Evolutionary conservation across 352 stramenopile genomes (phyloP).

Genomic region (Phytophthora litchii): DNA sequence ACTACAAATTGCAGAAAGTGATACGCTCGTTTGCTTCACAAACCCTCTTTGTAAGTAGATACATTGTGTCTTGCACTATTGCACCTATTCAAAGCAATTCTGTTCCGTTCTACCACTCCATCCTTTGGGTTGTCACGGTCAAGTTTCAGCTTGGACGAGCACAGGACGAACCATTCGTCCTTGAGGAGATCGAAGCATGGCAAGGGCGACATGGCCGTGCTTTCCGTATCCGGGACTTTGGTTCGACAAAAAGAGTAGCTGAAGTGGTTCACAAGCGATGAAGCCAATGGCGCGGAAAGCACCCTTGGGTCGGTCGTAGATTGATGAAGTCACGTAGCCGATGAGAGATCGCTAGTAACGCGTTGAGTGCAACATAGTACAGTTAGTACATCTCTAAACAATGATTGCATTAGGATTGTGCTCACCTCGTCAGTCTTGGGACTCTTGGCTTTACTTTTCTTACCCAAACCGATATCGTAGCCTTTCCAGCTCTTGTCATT

Average conservation of each 20-base stretch:
- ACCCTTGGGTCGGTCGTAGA: slow-evolving; percentile 81
- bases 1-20: slow-evolving; percentile 8
- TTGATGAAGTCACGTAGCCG: slow-evolving; percentile 72
- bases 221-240: slow-evolving; percentile 8
- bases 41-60: slow-evolving; percentile 31
- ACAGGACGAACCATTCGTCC: slow-evolving; percentile 64
- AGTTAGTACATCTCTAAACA: slow-evolving; percentile 1
- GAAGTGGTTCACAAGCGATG: slow-evolving; percentile 64
- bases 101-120: not conserved
- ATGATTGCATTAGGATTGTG: not conserved
- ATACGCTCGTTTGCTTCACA: slow-evolving; percentile 8
- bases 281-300: slow-evolving; percentile 70
- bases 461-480: slow-evolving; percentile 23
- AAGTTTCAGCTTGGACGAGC: slow-evolving; percentile 33
- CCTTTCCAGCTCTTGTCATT: slow-evolving; percentile 47
- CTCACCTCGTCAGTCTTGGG: slow-evolving; percentile 27
- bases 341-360: slow-evolving; percentile 46
- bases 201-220: slow-evolving; percentile 35
- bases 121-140: not conserved
- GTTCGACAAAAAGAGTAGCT: slow-evolving; percentile 57
- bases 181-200: slow-evolving; percentile 53
- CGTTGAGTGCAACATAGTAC: not conserved
- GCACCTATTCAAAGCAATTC: slow-evolving; percentile 13
- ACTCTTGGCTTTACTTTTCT: slow-evolving; percentile 19
- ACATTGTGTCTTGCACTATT: slow-evolving; percentile 26